phyloP scores from a whole-genome alignment of 2,329 filamentous ascomycete species.

The Pseudogymnoascus sp. region DNA sequence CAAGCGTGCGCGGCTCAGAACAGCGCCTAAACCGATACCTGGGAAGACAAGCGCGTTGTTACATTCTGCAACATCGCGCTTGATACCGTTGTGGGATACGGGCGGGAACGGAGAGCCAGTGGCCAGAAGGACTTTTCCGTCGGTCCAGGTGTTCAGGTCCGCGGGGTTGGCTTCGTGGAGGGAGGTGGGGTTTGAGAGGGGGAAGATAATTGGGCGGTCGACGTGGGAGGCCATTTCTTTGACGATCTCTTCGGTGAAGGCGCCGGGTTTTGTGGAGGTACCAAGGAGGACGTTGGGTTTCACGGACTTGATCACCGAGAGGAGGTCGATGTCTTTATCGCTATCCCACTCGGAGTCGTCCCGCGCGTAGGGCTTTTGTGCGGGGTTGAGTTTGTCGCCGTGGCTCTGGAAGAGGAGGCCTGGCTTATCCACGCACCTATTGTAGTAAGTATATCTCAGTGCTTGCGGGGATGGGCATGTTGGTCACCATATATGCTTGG shows the following conservation, averaged over 20 bases:
- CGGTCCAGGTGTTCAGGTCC: slow-evolving; percentile 71
- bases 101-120: slow-evolving; percentile 78
- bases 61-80: slow-evolving; percentile 62
- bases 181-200: slow-evolving; percentile 76
- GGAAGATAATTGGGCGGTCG: slow-evolving; percentile 68
- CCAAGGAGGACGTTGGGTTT: slow-evolving; percentile 78
- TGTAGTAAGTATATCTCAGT: neutral
- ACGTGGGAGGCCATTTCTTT: slow-evolving; percentile 68
- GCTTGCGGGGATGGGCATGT: neutral
- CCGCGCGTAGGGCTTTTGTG: slow-evolving; percentile 61
- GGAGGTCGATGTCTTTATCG: slow-evolving; percentile 48
- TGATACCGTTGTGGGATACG: slow-evolving; percentile 50
- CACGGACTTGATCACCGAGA: slow-evolving; percentile 60
- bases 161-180: slow-evolving; percentile 74
- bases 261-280: slow-evolving; percentile 68
- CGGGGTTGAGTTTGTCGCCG: slow-evolving; percentile 53
- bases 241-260: slow-evolving; percentile 63
- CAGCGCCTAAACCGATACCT: slow-evolving; percentile 71
- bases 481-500: slow-evolving; percentile 66
- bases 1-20: slow-evolving; percentile 59
- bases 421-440: slow-evolving; percentile 71
- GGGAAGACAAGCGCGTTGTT: slow-evolving; percentile 85
- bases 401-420: slow-evolving; percentile 63
- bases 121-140: slow-evolving; percentile 69
- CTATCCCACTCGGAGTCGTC: slow-evolving; percentile 55